Conservation (phyloP, 371 early-diverging fungal genomes). For the Rhizopus sp. region DNA sequence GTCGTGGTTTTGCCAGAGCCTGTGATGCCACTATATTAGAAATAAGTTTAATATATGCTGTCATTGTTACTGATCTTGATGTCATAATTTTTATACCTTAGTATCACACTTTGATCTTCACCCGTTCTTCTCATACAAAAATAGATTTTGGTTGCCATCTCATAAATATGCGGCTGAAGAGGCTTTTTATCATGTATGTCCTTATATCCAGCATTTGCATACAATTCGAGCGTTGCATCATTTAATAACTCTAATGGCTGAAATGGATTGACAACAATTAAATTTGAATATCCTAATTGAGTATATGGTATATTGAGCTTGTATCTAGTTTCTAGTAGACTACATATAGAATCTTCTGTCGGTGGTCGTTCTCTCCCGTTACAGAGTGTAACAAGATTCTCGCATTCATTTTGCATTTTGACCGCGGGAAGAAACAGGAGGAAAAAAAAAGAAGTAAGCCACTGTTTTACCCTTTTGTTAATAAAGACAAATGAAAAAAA, state of each 20-base stretch:
- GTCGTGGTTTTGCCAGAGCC: constrained; percentile 85
- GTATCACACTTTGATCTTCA: constrained; percentile 74
- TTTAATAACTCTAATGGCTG: constrained; percentile 43
- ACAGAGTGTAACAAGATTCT: too few species aligned
- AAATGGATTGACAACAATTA: constrained; percentile 61
- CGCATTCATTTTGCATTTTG: too few species aligned
- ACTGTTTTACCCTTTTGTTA: too few species aligned
- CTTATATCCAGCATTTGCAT: constrained; percentile 49
- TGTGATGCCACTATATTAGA: constrained; percentile 71
- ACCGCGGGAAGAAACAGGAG: too few species aligned
- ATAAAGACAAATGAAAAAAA: too few species aligned
- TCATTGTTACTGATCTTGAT: not conserved
- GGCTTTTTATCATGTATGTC: constrained; percentile 26
- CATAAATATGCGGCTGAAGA: constrained; percentile 55
- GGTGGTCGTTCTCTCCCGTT: constrained; percentile 14
- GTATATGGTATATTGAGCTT: constrained; percentile 56
- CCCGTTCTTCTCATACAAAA: constrained; percentile 78
- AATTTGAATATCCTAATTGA: constrained; percentile 50
- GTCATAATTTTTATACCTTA: constrained; percentile 50
- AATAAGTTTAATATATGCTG: not conserved
- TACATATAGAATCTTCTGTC: constrained; percentile 51
- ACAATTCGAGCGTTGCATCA: constrained; percentile 48
- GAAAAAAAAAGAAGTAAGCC: too few species aligned
- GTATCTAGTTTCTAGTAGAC: constrained; percentile 47
- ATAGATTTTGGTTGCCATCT: constrained; percentile 61